phyloP scores from a whole-genome alignment of 2,329 filamentous ascomycete genomes.

The Chrysoporthe austroafricana region DNA sequence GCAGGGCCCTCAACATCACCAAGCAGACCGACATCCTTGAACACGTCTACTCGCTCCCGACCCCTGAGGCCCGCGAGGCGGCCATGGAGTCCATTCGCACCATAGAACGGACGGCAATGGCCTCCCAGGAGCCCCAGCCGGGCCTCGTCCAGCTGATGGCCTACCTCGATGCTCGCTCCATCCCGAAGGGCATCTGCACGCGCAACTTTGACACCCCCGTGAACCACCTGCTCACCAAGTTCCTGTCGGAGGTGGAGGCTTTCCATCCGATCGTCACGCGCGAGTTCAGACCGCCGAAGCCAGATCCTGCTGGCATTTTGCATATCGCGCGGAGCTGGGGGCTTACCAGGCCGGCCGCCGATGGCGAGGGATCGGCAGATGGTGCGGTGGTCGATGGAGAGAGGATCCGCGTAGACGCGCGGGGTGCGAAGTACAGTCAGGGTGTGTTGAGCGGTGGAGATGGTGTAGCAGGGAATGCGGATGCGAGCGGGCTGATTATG shows the following conservation, averaged over 20 bases:
- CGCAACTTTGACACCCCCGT: constrained; percentile 89
- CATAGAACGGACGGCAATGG: constrained; percentile 84
- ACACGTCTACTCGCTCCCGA: constrained; percentile 78
- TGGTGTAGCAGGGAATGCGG: constrained; percentile 37
- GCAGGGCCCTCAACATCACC: constrained; percentile 70
- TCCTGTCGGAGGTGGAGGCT: constrained; percentile 63
- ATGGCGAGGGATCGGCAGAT: neutral
- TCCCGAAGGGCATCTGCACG: constrained; percentile 88
- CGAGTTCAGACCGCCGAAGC: constrained; percentile 83
- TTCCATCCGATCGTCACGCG: constrained; percentile 85
- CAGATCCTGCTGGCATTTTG: constrained; percentile 83
- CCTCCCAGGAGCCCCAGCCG: constrained; percentile 76
- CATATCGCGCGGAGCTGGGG: constrained; percentile 83
- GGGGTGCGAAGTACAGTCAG: constrained; percentile 30
- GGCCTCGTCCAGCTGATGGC: constrained; percentile 79
- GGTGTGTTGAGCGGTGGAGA: constrained; percentile 32
- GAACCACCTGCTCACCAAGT: constrained; percentile 72
- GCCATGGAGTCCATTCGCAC: constrained; percentile 75
- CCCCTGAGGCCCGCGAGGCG: constrained; percentile 55
- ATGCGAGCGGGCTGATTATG: constrained; percentile 61
- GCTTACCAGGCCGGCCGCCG: constrained; percentile 42
- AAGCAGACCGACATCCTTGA: constrained; percentile 82
- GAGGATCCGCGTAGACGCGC: constrained; percentile 15
- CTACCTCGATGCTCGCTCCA: constrained; percentile 69
- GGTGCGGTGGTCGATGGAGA: constrained; percentile 2